Base-by-base conservation (phyloP, 768 basidiomycete species). In the Trametes cinnabarina region DNA sequence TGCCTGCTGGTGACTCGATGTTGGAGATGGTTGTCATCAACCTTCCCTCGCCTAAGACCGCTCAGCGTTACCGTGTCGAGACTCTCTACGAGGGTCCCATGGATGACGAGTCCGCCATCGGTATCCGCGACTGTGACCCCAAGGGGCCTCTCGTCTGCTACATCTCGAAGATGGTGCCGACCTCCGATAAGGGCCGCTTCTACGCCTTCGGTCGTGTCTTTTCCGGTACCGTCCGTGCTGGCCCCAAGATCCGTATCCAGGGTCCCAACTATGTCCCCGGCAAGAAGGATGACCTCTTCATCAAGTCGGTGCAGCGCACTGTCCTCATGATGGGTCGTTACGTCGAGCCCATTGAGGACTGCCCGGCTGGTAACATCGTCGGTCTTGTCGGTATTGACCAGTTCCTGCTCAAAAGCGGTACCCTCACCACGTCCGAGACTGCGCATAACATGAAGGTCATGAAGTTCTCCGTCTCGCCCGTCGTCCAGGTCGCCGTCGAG, bases 401-500 rank as follows among this genome's bases (percentile, higher is more conserved):
- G 79, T 99, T 98, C 92, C 78, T 99, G 79, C 88, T 99, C 74
- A 99, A 99, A 87, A 94, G 86, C 66, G 97, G 97, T 74, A 99
- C 97, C 62, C 85, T 99, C 71, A 99, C 97, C 60, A 86, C 92
- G 60, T 94, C 94, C 47, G 97, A 98, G 79, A 97, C 94, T 51
- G 97, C 97, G 50, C 97, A 99, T 83, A 99, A 99, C 83, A 97
- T 99, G 94, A 93, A 81, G 80, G 94, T 99, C 76, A 99, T 99
- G 97, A 93, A 90, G 79, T 98, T 98, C 85, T 98, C 95, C 74
- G 97, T 99, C 55, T 98, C 97, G 28, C 97, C 97, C 66, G 97
- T 99, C 81, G 97, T 99, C 43, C 97, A 87, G 73, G 94, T 98
- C 70, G 93, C 97, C 64, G 97, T 99, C 67, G 97, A 99, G 77